phyloP scores from a whole-genome alignment of 1,284 basidiomycete genomes.

The Exsudoporus floridanus region DNA sequence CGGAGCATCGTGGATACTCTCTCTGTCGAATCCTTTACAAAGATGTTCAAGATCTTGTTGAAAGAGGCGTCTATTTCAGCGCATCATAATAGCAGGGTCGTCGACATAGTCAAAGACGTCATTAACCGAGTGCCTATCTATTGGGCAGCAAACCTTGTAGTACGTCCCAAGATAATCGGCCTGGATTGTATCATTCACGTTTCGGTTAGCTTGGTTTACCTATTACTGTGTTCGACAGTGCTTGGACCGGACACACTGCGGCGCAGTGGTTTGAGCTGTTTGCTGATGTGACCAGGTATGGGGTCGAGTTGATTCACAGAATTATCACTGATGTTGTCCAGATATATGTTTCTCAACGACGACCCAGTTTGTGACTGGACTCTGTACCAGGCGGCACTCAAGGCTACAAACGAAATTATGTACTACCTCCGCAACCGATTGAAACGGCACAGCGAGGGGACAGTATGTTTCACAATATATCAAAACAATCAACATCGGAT shows the following conservation, averaged over 20 bases:
- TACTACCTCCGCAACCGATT: conserved; percentile 43
- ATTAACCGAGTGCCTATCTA: conserved; percentile 65
- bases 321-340: conserved; percentile 25
- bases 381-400: conserved; percentile 47
- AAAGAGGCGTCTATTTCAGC: conserved; percentile 15
- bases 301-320: neutral
- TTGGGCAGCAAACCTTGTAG: conserved; percentile 64
- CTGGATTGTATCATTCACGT: conserved; percentile 23
- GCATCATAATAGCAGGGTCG: conserved; percentile 40
- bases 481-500: neutral
- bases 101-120: conserved; percentile 75
- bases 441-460: conserved; percentile 24
- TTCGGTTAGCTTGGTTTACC: conserved; percentile 53
- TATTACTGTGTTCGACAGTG: conserved; percentile 51
- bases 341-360: conserved; percentile 62
- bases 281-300: conserved; percentile 52
- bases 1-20: conserved; percentile 12
- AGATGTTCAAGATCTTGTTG: conserved; percentile 15
- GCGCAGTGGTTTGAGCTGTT: conserved; percentile 52
- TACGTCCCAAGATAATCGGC: conserved; percentile 35
- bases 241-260: conserved; percentile 49
- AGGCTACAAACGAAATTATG: conserved; percentile 43
- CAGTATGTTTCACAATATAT: conserved; percentile 20
- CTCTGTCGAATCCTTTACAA: conserved; percentile 9
- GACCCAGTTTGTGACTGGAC: conserved; percentile 59